These are phyloP conservation scores for Scalesia atractyloides DNA, from an alignment of 129 eudicot genomes.

Conservation along the genomic window DNA sequence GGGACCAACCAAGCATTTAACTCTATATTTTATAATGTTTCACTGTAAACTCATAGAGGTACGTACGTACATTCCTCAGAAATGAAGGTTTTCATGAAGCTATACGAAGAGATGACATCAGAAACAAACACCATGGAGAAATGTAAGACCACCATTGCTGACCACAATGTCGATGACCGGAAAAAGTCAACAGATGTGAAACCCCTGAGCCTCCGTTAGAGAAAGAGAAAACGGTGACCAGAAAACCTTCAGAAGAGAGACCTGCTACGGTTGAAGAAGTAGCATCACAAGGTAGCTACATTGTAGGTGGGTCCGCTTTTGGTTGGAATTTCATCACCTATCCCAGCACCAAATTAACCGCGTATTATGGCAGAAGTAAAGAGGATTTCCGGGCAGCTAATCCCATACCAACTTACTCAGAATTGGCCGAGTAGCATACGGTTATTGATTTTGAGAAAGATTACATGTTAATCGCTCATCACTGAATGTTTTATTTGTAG, in stretches of 20 bases:
- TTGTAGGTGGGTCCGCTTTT: constrained; percentile 96
- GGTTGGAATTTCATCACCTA: constrained; percentile 93
- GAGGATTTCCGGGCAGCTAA: constrained; percentile 67
- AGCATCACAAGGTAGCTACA: constrained; percentile 52
- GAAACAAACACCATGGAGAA: constrained; percentile 35
- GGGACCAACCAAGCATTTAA: too few species aligned
- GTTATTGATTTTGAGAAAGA: background rate
- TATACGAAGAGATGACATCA: constrained; percentile 61
- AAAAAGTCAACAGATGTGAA: constrained; percentile 37
- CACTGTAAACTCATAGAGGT: background rate
- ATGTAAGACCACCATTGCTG: constrained; percentile 31
- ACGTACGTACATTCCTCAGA: constrained; percentile 42
- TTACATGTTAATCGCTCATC: background rate
- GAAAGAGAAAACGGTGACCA: constrained; percentile 14
- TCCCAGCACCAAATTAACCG: constrained; percentile 35
- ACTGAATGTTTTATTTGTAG: background rate
- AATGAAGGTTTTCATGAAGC: constrained; percentile 60
- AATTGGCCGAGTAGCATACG: constrained; percentile 6
- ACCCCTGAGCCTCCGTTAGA: constrained; percentile 32
- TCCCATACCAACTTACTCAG: constrained; percentile 28
- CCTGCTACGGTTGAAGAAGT: constrained; percentile 38
- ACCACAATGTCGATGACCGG: constrained; percentile 13
- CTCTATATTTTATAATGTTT: background rate
- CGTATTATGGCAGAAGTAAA: constrained; percentile 80
- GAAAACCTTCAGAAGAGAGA: constrained; percentile 47